A percentile compares a stretch with the other conserved stretches of the same genome.
Evolutionary conservation across 176 grass and related monocot genomes (phyloP).

Genomic region (Carex littledalei): DNA sequence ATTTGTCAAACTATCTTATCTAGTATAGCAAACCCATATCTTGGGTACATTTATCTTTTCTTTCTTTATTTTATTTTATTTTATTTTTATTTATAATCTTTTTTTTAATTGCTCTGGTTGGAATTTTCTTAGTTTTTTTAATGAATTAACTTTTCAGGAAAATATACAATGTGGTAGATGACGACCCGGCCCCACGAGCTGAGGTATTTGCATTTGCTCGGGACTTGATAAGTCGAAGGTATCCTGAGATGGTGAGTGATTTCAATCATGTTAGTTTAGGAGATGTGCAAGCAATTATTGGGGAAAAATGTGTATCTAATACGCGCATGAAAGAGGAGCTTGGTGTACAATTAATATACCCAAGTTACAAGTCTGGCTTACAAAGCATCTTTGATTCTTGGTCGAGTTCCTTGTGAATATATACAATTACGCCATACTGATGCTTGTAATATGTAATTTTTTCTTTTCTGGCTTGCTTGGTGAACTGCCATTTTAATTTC

Average conservation of each 20-base stretch:
- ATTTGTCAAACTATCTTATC: slow-evolving; percentile 65
- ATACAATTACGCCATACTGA: background rate
- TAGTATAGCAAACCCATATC: slow-evolving; percentile 40
- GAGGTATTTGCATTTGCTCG: slow-evolving; percentile 73
- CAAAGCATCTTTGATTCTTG: slow-evolving; percentile 57
- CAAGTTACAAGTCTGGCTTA: slow-evolving; percentile 66
- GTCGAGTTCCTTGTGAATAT: background rate
- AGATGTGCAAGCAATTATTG: slow-evolving; percentile 2
- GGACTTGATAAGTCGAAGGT: slow-evolving; percentile 47
- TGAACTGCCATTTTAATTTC: background rate
- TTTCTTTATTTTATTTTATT: background rate
- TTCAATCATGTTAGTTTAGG: background rate
- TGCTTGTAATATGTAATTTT: background rate
- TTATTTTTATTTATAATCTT: background rate
- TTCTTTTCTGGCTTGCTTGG: background rate
- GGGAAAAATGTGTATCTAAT: slow-evolving; percentile 74
- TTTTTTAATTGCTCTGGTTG: background rate
- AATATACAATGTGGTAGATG: slow-evolving; percentile 85
- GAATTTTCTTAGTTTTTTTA: background rate
- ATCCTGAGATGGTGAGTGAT: slow-evolving; percentile 35
- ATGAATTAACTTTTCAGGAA: slow-evolving; percentile 25
- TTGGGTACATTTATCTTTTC: slow-evolving; percentile 33
- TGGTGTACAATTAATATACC: slow-evolving; percentile 46
- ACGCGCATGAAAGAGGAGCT: slow-evolving; percentile 58
- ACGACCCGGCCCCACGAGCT: slow-evolving; percentile 63